These are phyloP conservation scores for Fusarium tricinctum DNA, from an alignment of 2,329 filamentous ascomycete genomes.

Conservation along the genomic window DNA sequence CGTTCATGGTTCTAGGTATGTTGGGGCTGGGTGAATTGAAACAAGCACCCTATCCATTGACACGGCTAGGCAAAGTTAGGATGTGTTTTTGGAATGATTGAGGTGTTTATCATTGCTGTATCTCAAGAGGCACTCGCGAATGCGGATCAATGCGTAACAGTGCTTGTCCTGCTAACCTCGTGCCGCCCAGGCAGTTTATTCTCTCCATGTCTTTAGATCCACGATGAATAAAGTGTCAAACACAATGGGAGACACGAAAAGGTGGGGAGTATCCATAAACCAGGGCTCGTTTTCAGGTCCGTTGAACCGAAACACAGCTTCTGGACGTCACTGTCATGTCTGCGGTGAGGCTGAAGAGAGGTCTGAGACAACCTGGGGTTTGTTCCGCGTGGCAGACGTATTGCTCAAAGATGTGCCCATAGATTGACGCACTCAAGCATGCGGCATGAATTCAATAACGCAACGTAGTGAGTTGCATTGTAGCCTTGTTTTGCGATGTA, in stretches of 20 bases:
- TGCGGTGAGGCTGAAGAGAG: conserved; percentile 17
- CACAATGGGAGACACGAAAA: conserved; percentile 22
- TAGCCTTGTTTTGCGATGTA: conserved; percentile 7
- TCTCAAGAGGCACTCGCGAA: conserved; percentile 13
- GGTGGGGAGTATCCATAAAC: conserved; percentile 8
- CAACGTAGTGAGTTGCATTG: background rate
- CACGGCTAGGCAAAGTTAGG: conserved; percentile 8
- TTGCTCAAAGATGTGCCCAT: conserved; percentile 1
- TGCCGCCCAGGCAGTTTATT: conserved; percentile 28
- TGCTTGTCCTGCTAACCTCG: conserved; percentile 24
- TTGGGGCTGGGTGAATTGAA: conserved; percentile 5
- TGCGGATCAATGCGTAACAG: background rate
- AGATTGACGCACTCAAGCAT: conserved; percentile 4
- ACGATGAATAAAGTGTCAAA: conserved; percentile 14
- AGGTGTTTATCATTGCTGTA: conserved; percentile 10
- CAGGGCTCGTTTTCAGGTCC: conserved; percentile 3
- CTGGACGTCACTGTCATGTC: conserved; percentile 15
- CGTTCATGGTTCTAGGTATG: conserved; percentile 22
- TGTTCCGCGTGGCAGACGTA: conserved; percentile 1
- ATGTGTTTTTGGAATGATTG: conserved; percentile 8
- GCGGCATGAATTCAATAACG: conserved; percentile 3
- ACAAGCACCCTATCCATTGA: background rate
- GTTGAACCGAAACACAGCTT: conserved; percentile 21
- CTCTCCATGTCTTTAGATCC: conserved; percentile 34
- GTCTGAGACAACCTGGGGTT: conserved; percentile 14